Conservation (phyloP, 805 yeast genomes). For the Yamadazyma nakazawae region DNA sequence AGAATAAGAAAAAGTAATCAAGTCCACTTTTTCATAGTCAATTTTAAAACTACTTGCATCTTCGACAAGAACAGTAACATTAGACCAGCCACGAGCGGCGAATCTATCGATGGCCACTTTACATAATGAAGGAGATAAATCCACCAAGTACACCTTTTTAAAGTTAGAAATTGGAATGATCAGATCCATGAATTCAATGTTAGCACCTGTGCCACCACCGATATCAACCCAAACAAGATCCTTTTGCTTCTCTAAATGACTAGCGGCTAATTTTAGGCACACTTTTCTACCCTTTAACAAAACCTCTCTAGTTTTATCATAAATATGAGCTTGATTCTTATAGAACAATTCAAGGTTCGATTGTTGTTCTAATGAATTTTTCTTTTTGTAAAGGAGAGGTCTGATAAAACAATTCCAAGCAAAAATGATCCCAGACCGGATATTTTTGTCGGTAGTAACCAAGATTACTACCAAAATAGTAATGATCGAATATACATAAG, state of each 20-base stretch:
- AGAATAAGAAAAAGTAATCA: constrained; percentile 76
- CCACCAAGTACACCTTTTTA: constrained; percentile 67
- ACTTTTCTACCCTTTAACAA: constrained; percentile 69
- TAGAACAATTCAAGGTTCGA: constrained; percentile 67
- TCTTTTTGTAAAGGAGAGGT: constrained; percentile 44
- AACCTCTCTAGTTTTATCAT: constrained; percentile 66
- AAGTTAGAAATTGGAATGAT: constrained; percentile 50
- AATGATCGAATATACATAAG: not conserved
- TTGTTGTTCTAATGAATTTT: constrained; percentile 40
- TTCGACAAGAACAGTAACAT: constrained; percentile 66
- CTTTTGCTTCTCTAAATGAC: constrained; percentile 47
- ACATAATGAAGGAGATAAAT: constrained; percentile 73
- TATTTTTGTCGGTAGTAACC: constrained; percentile 3
- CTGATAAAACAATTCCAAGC: constrained; percentile 56
- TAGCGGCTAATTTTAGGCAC: constrained; percentile 55
- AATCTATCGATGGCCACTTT: constrained; percentile 65
- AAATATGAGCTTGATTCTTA: constrained; percentile 71
- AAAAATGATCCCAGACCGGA: constrained; percentile 26
- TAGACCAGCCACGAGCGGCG: constrained; percentile 39
- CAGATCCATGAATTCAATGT: constrained; percentile 71
- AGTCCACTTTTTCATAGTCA: constrained; percentile 50
- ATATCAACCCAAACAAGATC: constrained; percentile 71
- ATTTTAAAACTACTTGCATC: constrained; percentile 73
- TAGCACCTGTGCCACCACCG: constrained; percentile 87
- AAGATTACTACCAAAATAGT: not conserved